These are phyloP conservation scores for Zymoseptoria crescenta DNA, from an alignment of 2,329 filamentous ascomycete species.

Conservation along the genomic window DNA sequence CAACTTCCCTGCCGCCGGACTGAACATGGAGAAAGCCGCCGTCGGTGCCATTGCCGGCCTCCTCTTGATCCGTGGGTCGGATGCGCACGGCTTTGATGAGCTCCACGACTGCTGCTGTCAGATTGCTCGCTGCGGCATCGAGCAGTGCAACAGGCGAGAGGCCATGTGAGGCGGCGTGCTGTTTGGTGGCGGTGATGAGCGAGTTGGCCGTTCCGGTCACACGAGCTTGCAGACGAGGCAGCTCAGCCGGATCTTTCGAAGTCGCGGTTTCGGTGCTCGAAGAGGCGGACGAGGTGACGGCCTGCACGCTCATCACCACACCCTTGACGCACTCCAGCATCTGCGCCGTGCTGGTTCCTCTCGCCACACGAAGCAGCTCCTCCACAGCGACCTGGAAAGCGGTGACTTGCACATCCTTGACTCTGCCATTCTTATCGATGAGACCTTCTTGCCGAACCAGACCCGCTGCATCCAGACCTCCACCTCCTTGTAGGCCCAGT, in stretches of 20 bases:
- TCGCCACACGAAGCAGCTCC: conserved; percentile 72
- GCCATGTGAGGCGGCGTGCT: conserved; percentile 73
- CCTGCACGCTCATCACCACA: conserved; percentile 73
- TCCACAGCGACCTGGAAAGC: conserved; percentile 93
- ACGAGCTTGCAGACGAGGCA: conserved; percentile 56
- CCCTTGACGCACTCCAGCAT: conserved; percentile 81
- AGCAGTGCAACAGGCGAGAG: conserved; percentile 88
- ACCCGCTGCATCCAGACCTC: conserved; percentile 51
- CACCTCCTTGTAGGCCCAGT: conserved; percentile 47
- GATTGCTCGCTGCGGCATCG: conserved; percentile 85
- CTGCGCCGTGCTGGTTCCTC: conserved; percentile 62
- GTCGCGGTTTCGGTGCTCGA: conserved; percentile 51
- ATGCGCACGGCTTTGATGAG: conserved; percentile 79
- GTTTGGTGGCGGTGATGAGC: conserved; percentile 88
- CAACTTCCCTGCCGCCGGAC: conserved; percentile 17
- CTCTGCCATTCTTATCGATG: conserved; percentile 58
- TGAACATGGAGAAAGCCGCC: background rate
- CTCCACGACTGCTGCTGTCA: conserved; percentile 79
- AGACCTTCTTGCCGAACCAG: conserved; percentile 55
- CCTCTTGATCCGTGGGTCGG: conserved; percentile 33
- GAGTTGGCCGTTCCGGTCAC: conserved; percentile 94
- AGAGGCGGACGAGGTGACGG: conserved; percentile 57
- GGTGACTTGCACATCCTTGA: conserved; percentile 88
- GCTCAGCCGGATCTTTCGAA: conserved; percentile 26
- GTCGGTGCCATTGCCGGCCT: background rate